Base-by-base conservation (phyloP, 495 filamentous ascomycete genomes). In the Trichoderma asperelloides region DNA sequence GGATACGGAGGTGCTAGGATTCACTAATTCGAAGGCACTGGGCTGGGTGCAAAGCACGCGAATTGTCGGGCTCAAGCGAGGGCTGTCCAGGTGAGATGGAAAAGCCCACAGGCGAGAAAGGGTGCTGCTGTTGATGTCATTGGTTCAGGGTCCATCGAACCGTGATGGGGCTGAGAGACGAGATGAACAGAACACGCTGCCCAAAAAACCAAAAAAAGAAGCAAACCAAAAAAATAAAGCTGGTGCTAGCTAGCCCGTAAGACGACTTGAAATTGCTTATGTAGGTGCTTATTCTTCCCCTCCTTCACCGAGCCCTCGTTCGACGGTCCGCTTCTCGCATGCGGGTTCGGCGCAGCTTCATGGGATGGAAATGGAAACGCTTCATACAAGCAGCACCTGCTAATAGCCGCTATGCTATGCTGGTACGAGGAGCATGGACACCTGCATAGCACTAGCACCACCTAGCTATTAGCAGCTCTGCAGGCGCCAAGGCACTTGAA, bases 401-500 rank as follows among this genome's bases (percentile, higher is more conserved):
- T 2, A 37, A 37, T 37, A 37, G 33, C 33, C 33, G 33, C 33
- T 37, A 37, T 37, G 33, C 33, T 37, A 37, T 37, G 33, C 33
- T 37, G 33, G 33, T 37, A 37, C 33, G 33, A 37, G 33, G 33
- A 37, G 33, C 6, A n/a, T n/a, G n/a, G n/a, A n/a, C n/a, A n/a
- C n/a, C n/a, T n/a, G 33, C 33, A 33, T 37, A 37, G 33, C 33
- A 37, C 33, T 37, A 37, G 33, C 33, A 37, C 33, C 9, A 37
- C 5, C 5, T 7, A 4, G 33, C 33, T 15, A 45, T 18, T 45
- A 7, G 41, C 16, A 45, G 41, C 13, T 45, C 41, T 45, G 49
- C 49, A 55, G 49, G n/a, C 49, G 49, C 27, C 55, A 60, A 60
- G 55, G 55, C 55, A 25, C 55, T 60, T 60, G 23, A 15, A 60